These are phyloP conservation scores for Capronia coronata DNA, from an alignment of 2,329 filamentous ascomycete genomes.

Conservation along the genomic window DNA sequence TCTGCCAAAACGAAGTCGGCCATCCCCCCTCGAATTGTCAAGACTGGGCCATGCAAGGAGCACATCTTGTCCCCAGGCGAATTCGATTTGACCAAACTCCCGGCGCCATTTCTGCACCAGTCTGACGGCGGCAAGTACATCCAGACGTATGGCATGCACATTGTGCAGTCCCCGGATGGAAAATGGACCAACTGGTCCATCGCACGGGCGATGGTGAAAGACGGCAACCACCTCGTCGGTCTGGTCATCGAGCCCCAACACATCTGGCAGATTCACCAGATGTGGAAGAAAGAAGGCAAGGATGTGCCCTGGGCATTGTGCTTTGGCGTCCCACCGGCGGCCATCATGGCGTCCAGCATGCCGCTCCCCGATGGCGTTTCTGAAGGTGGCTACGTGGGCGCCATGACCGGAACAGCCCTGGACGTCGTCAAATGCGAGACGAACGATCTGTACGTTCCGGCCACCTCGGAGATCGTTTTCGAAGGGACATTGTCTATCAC, in stretches of 20 bases:
- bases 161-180: conserved; percentile 42
- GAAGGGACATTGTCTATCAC: conserved; percentile 45
- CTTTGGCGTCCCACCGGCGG: conserved; percentile 47
- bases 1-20: conserved; percentile 33
- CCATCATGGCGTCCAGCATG: conserved; percentile 46
- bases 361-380: conserved; percentile 46
- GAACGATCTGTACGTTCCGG: conserved; percentile 45
- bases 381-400: conserved; percentile 46
- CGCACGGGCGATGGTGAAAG: conserved; percentile 43
- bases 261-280: conserved; percentile 42
- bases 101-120: conserved; percentile 41
- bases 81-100: conserved; percentile 41
- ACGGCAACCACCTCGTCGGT: conserved; percentile 38
- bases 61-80: conserved; percentile 34
- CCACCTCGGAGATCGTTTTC: conserved; percentile 47
- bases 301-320: conserved; percentile 45
- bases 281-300: conserved; percentile 43
- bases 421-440: conserved; percentile 50
- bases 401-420: conserved; percentile 41
- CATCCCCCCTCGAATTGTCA: conserved; percentile 33
- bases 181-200: conserved; percentile 43
- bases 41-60: conserved; percentile 42
- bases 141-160: conserved; percentile 47
- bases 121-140: conserved; percentile 47
- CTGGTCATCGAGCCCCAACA: conserved; percentile 45